Percentiles rank a stretch among this genome's conserved stretches.
Evolutionary conservation across 805 yeast genomes (phyloP).

Genomic region (Kazachstania martiniae): DNA sequence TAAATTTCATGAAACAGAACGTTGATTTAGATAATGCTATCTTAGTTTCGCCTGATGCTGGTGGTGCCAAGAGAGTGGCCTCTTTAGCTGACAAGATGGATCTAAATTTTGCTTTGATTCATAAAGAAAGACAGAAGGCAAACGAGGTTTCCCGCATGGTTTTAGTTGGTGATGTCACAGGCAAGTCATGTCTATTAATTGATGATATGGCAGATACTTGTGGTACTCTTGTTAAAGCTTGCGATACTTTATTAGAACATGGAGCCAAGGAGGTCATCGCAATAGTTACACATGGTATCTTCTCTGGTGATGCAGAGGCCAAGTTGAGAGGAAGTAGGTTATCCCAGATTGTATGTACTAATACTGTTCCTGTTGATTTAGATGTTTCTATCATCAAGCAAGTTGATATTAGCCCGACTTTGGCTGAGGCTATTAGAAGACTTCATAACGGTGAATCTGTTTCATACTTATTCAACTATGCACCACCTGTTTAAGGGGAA

Average conservation of each 20-base stretch:
- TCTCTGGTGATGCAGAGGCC: constrained; percentile 73
- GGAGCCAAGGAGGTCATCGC: constrained; percentile 85
- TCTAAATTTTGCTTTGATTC: constrained; percentile 88
- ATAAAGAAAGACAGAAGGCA: constrained; percentile 90
- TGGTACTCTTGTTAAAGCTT: constrained; percentile 92
- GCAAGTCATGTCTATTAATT: constrained; percentile 72
- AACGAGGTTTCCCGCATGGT: constrained; percentile 95
- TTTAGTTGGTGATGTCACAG: constrained; percentile 84
- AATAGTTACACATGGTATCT: constrained; percentile 90
- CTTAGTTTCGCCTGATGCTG: constrained; percentile 95
- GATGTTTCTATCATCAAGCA: constrained; percentile 60
- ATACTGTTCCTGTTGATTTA: constrained; percentile 77
- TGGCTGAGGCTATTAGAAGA: constrained; percentile 91
- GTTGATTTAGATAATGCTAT: constrained; percentile 49
- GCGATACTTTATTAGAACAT: constrained; percentile 69
- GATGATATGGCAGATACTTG: constrained; percentile 99
- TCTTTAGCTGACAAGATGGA: constrained; percentile 87
- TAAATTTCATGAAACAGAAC: constrained; percentile 66
- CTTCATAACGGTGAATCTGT: constrained; percentile 93
- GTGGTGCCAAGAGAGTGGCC: constrained; percentile 97
- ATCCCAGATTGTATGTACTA: constrained; percentile 75
- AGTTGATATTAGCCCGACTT: constrained; percentile 73
- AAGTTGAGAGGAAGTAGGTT: constrained; percentile 60
- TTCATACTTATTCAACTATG: constrained; percentile 53
- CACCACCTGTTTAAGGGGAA: constrained; percentile 19